phyloP scores from a whole-genome alignment of 2,329 filamentous ascomycete genomes.

The Colletotrichum spaethianum region DNA sequence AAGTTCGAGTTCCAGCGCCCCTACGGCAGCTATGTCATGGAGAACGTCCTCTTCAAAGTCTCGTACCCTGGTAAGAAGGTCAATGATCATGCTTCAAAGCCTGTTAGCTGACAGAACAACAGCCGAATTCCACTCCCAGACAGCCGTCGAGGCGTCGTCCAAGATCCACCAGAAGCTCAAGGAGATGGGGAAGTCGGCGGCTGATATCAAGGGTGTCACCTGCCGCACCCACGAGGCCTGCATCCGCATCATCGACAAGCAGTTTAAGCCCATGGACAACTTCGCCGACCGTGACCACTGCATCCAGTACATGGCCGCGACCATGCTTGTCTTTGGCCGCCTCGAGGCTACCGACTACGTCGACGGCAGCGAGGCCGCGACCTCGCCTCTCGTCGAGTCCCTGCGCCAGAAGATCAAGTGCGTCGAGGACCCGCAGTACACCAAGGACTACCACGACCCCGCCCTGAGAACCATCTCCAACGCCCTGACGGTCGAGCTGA shows the following conservation, averaged over 20 bases:
- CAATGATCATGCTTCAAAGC: not conserved
- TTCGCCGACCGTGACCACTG: constrained; percentile 99
- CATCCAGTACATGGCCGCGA: constrained; percentile 98
- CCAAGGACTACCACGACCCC: constrained; percentile 95
- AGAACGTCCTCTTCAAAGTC: constrained; percentile 99
- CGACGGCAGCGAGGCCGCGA: constrained; percentile 92
- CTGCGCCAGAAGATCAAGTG: constrained; percentile 95
- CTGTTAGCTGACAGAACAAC: not conserved
- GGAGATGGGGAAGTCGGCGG: constrained; percentile 88
- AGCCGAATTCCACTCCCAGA: constrained; percentile 99
- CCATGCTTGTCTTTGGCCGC: constrained; percentile 96
- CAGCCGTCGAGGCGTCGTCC: constrained; percentile 94
- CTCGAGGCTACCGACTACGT: constrained; percentile 95
- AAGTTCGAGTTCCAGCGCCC: constrained; percentile 96
- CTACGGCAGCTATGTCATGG: constrained; percentile 99
- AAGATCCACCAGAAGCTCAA: constrained; percentile 88
- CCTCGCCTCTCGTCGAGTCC: constrained; percentile 88
- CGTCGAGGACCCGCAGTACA: constrained; percentile 96
- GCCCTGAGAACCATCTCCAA: constrained; percentile 96
- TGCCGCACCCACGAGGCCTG: constrained; percentile 99
- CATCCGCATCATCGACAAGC: constrained; percentile 99
- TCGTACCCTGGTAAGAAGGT: constrained; percentile 86
- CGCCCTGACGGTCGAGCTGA: constrained; percentile 92
- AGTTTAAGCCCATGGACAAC: constrained; percentile 99
- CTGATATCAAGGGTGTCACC: constrained; percentile 92